Evolutionary conservation across 345 rosid species (phyloP).

Genomic region (Gossypioides kirkii): DNA sequence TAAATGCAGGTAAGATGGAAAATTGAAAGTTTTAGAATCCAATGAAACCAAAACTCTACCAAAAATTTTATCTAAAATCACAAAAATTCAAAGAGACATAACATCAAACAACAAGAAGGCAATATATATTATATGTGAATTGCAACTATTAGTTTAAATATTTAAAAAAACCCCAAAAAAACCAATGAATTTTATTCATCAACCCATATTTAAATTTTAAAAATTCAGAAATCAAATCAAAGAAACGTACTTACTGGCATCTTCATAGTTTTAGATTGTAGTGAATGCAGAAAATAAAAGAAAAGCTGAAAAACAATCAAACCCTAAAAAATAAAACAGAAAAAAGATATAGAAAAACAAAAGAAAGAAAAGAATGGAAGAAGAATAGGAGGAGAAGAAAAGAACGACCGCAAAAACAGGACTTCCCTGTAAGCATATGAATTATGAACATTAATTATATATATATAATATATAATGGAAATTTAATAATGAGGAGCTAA

Average conservation of each 20-base stretch:
- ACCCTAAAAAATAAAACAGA: background rate
- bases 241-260: slow-evolving; percentile 99
- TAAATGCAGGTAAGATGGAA: slow-evolving; percentile 11
- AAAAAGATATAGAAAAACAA: background rate
- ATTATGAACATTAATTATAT: slow-evolving; percentile 54
- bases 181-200: background rate
- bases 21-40: slow-evolving; percentile 17
- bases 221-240: slow-evolving; percentile 10
- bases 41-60: slow-evolving; percentile 14
- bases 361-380: background rate
- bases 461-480: slow-evolving; percentile 14
- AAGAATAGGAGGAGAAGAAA: slow-evolving; percentile 4
- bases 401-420: slow-evolving; percentile 31
- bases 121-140: background rate
- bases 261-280: slow-evolving; percentile 39
- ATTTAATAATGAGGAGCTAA: no score
- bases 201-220: background rate
- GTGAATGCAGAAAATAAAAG: background rate
- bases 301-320: slow-evolving; percentile 11
- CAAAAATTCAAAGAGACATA: background rate
- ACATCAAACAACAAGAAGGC: slow-evolving; percentile 1
- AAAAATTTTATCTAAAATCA: background rate
- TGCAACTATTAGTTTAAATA: slow-evolving; percentile 12
- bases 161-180: background rate
- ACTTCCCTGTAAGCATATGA: slow-evolving; percentile 35